Percentiles rank a stretch among this genome's conserved stretches.
Conservation (phyloP, 345 rosid genomes). For the Gossypium turneri region DNA sequence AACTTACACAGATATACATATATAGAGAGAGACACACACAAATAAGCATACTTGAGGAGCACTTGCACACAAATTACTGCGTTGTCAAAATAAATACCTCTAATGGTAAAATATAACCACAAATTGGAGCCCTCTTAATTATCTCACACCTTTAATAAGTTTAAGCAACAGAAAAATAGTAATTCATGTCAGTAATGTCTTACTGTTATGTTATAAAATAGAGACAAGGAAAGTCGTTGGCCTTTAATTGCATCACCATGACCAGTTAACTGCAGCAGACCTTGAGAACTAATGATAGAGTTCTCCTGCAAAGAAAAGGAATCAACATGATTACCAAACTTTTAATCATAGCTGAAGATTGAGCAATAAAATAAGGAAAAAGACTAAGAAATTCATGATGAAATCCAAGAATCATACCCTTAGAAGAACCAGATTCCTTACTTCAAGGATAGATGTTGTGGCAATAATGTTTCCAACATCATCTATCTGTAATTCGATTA, state of each 20-base stretch:
- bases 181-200: constrained; percentile 29
- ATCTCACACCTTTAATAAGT: background rate
- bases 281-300: constrained; percentile 86
- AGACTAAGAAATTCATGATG: constrained; percentile 1
- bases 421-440: constrained; percentile 89
- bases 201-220: constrained; percentile 91
- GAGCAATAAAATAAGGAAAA: background rate
- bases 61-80: background rate
- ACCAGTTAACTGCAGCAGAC: constrained; percentile 71
- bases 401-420: constrained; percentile 52
- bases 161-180: constrained; percentile 19
- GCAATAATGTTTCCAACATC: constrained; percentile 87
- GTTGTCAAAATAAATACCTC: background rate
- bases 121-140: background rate
- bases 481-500: constrained; percentile 43
- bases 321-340: constrained; percentile 15
- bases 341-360: constrained; percentile 11
- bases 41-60: background rate
- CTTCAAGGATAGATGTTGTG: constrained; percentile 87
- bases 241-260: constrained; percentile 86
- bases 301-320: constrained; percentile 52
- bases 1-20: background rate
- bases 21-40: background rate
- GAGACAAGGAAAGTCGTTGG: constrained; percentile 91
- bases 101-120: background rate